Evolutionary conservation across 2,329 filamentous ascomycete genomes (phyloP), one percentile per base, ranked within the genome.

Genomic region (Alternaria gaisen): DNA sequence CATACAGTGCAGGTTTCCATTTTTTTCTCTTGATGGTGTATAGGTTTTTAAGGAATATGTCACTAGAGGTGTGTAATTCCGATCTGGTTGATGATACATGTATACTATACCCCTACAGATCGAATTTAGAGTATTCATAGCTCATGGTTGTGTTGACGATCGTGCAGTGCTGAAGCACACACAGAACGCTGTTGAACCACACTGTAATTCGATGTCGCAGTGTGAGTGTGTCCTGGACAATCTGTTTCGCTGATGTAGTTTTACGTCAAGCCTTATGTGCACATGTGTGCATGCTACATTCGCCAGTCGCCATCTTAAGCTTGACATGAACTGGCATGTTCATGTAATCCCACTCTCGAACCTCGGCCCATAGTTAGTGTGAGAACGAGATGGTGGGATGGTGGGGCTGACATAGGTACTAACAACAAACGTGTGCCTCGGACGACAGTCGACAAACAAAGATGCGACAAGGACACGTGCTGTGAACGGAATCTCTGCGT

Each of bases 81-180:
- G 46, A 36, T 26, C 2, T 8, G 16, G 30, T 38, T 24, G 14
- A 38, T 50, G 46, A 48, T 36, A 48, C 42, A 60, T 51, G 53
- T 60, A 60, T 56, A 60, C 57, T 56, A 56, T 60, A 60, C 57
- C 57, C 57, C 40, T 44, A 41, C 38, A 60, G 50, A 22, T 41
- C 40, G 30, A 51, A 34, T 28, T 34, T 26, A 38, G 20, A 26
- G 5, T 22, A 3, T 38, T 26, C 14, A 36, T 16, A 14, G 12
- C 11, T 38, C 28, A 30, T 30, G 28, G 2, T 3, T 11, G 28
- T 30, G 10, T 50, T 50, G n/a, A 18, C n/a, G 1, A 34, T 7
- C 2, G 12, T 34, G 1, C 14, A 2, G 24, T 24, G 24, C 24
- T 24, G 24, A 8, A 24, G 24, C 24, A 1, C 24, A 24, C 1